Evolutionary conservation across 345 rosid species (phyloP).

Genomic region (Schrenkiella parvula): DNA sequence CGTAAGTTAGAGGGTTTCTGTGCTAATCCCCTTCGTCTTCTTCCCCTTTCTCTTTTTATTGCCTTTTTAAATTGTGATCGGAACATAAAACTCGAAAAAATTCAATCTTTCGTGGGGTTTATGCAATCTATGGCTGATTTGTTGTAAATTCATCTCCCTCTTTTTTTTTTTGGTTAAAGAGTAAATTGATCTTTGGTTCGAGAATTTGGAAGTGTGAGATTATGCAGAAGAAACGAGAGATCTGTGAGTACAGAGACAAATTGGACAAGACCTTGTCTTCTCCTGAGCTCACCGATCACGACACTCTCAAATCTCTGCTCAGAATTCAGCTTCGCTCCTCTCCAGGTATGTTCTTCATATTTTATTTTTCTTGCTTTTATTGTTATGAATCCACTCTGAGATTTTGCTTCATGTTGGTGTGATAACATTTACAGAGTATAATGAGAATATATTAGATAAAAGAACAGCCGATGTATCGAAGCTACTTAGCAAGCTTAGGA

Average conservation of each 20-base stretch:
- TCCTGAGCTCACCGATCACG: conserved; percentile 53
- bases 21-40: background rate
- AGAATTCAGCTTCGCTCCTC: conserved; percentile 55
- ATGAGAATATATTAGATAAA: conserved; percentile 48
- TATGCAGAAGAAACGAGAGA: conserved; percentile 53
- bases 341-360: conserved; percentile 35
- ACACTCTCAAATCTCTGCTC: conserved; percentile 52
- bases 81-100: background rate
- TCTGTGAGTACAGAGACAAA: conserved; percentile 66
- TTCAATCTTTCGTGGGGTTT: background rate
- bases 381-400: background rate
- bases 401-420: conserved; percentile 9
- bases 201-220: conserved; percentile 7
- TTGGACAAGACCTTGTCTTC: conserved; percentile 76
- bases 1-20: background rate
- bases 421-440: conserved; percentile 42
- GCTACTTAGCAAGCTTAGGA: conserved; percentile 76
- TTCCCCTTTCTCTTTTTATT: background rate
- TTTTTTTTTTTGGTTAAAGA: too few relatives aligned
- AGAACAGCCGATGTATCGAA: conserved; percentile 55
- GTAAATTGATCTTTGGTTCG: background rate
- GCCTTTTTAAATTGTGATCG: background rate
- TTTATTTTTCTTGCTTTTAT: background rate
- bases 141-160: background rate
- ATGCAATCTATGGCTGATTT: background rate